Evolutionary conservation across 2,329 filamentous ascomycete species (phyloP), one percentile per base, ranked within the genome.

Genomic region (Graphilbum fragrans): DNA sequence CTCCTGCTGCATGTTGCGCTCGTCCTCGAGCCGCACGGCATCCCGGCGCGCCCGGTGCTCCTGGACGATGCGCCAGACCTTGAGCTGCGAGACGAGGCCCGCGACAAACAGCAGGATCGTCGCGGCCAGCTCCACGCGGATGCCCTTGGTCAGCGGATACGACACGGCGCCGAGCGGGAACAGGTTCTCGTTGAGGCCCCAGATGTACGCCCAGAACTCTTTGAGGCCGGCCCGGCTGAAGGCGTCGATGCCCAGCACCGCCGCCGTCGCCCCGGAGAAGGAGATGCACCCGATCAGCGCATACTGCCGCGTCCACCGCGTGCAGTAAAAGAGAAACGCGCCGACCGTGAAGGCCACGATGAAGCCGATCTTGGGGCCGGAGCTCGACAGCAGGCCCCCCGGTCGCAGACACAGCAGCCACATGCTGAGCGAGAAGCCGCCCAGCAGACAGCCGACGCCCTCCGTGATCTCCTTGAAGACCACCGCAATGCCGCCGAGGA

Each of bases 181-280:
- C 1, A 87, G 65, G 39, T 82, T 70, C 34, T 77, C 66, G 57
- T 95, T 95, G 32, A 96, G 61, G 36, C 65, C 66, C 90, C 90
- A 96, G 31, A 94, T 70, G 57, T 93, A 96, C 6, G 86, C 72
- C 90, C 90, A 96, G 51, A 95, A 95, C 58, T 96, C 90, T 58
- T 94, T 95, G 52, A 94, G 65, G 0, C 90, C 90, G n/a, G 87
- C 86, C 47, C 78, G 70, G 53, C 80, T 90, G 52, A 90, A 93
- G 59, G 86, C 94, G 57, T 96, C 90, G 44, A 96, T 83, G 3
- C 90, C 90, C 3, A 96, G 61, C 14, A 94, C 74, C 1, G 82
- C 69, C 3, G 76, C 76, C 0, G 86, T 94, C 4, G 86, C 81
- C 8, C 90, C 90, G 5, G 77, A 72, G 55, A 95, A 93, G 0